Conservation (phyloP, 805 yeast species). For the Candida glaebosa region DNA sequence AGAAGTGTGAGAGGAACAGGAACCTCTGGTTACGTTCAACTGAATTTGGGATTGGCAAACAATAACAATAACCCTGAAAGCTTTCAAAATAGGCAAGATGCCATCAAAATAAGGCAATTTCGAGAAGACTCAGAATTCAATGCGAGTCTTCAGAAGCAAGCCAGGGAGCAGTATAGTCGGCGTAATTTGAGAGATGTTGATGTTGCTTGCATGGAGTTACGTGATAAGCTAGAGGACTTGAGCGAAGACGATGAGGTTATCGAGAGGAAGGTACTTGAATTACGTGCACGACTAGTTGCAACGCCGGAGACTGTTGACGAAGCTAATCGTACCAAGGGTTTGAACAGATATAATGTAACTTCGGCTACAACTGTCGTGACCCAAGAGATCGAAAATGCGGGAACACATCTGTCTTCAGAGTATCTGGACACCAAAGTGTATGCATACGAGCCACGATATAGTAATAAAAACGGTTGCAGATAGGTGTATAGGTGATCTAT, state of each 20-base stretch:
- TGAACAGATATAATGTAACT: too few species aligned
- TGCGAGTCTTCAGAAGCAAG: slow-evolving; percentile 14
- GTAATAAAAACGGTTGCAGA: too few species aligned
- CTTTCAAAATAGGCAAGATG: slow-evolving; percentile 32
- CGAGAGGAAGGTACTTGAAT: slow-evolving; percentile 16
- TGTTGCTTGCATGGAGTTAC: slow-evolving; percentile 45
- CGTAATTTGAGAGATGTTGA: slow-evolving; percentile 38
- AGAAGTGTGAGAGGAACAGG: slow-evolving; percentile 56
- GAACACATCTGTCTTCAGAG: too few species aligned
- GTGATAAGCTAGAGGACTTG: slow-evolving; percentile 52
- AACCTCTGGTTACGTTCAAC: slow-evolving; percentile 59
- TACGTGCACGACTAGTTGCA: slow-evolving; percentile 12
- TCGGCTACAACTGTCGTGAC: too few species aligned
- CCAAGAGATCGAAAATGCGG: too few species aligned
- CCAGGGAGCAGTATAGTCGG: slow-evolving; percentile 31
- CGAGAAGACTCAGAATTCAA: slow-evolving; percentile 11
- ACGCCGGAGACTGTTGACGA: too few species aligned
- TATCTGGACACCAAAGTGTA: too few species aligned
- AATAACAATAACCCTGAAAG: slow-evolving; percentile 22
- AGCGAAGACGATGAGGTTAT: slow-evolving; percentile 31
- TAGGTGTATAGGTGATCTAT: too few species aligned
- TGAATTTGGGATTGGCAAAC: slow-evolving; percentile 28
- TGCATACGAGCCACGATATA: too few species aligned
- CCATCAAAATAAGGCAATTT: slow-evolving; percentile 16
- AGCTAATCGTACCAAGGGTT: too few species aligned